Base-by-base conservation (phyloP, 345 rosid species). In the Mercurialis annua region DNA sequence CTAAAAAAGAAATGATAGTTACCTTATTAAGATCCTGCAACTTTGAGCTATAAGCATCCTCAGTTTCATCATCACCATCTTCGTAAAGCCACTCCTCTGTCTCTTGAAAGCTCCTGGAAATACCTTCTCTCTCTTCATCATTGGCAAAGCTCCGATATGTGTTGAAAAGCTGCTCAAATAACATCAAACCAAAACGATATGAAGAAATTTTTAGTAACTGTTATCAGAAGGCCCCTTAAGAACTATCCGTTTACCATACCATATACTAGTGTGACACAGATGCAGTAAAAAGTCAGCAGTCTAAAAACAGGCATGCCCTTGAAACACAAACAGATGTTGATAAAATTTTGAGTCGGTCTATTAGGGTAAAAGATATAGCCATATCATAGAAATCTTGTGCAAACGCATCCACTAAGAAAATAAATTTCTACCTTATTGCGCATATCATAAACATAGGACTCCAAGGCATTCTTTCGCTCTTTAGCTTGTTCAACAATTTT, bases 31-130 rank as follows among this genome's bases (percentile, higher is more conserved):
- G 80, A 53, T 82, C 83, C 59, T 83, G 81, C 65, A 90, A 64
- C 77, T 84, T 90, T 67, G 70, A 72, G 17, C 75, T 48, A 60
- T 90, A 87, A 56, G 83, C 80, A 76, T 61, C 70, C 70, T 83
- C 96, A 42, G 91, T 69, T 87, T 90, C 96, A 77, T 90, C 93
- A 62, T 72, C 81, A 43, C 93, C 93, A 71, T 90, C 93, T 56
- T 83, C 93, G 55, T 90, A 90, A 59, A 90, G 87, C 96, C 92
- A 90, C n/a, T 90, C 90, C 71, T 84, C 91, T 53, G 89, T 87
- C 82, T 90, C 83, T 52, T 78, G 86, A 48, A 90, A 91, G 73
- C 76, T 84, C 75, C 51, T 75, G 70, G 85, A 85, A 43, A 87
- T 83, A 59, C 51, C 77, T 73, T 90, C 88, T 68, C 85, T 81